phyloP scores from a whole-genome alignment of 179 eudicot species.

The Nepenthes alata region DNA sequence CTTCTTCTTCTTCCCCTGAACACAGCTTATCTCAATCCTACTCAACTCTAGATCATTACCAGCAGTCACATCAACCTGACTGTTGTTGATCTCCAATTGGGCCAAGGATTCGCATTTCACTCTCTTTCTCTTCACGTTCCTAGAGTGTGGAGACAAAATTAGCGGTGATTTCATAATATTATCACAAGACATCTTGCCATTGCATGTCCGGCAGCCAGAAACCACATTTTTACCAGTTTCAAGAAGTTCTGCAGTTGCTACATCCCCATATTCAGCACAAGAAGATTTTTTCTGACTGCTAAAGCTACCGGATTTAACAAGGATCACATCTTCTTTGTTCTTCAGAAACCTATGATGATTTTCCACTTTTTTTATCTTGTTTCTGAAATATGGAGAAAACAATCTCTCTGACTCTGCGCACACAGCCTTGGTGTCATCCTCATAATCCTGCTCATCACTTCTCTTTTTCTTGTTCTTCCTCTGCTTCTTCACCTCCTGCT shows the following conservation, averaged over 20 bases:
- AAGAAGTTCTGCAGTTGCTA: background rate
- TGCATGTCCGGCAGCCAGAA: background rate
- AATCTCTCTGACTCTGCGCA: constrained; percentile 1
- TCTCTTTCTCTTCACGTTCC: constrained; percentile 8
- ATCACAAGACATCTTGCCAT: background rate
- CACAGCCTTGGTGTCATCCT: constrained; percentile 4
- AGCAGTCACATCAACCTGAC: constrained; percentile 1
- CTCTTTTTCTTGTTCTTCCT: constrained; percentile 12
- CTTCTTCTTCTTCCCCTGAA: constrained; percentile 7
- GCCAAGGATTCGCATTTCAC: constrained; percentile 7
- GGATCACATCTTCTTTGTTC: constrained; percentile 1
- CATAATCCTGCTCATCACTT: constrained; percentile 1
- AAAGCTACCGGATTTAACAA: background rate
- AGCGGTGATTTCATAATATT: background rate
- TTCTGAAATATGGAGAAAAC: constrained; percentile 2
- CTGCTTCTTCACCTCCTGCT: constrained; percentile 6
- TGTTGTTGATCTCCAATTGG: constrained; percentile 5
- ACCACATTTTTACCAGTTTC: background rate
- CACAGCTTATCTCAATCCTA: background rate
- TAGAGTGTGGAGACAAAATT: constrained; percentile 1
- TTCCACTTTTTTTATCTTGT: constrained; percentile 2
- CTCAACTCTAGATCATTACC: constrained; percentile 1
- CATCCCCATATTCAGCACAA: background rate
- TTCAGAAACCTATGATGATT: constrained; percentile 1
- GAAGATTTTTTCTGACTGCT: background rate